Evolutionary conservation across 2,329 filamentous ascomycete species (phyloP), one percentile per base, ranked within the genome.

Genomic region (Blastomyces gilchristii): DNA sequence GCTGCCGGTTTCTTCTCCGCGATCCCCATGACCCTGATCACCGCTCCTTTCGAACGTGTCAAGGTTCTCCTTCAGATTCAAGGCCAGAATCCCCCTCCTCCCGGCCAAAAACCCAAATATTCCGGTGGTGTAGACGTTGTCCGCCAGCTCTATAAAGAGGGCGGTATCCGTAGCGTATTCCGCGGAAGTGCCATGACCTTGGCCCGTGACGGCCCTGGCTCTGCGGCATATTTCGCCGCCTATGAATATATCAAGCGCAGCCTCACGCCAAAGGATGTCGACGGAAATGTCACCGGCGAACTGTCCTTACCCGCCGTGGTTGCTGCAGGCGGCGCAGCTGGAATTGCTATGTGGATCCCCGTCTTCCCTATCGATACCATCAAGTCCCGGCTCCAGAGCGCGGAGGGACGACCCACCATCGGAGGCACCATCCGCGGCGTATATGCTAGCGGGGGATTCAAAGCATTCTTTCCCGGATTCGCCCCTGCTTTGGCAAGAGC

Each of bases 1-100:
- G 85, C 90, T 45, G 94, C 94, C 16, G 94, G 94, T 67, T 97
- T 97, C 85, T 95, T 99, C 84, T 96, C 90, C 73, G 94, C 94
- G 65, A 89, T 99, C 65, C 94, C 94, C 71, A 96, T 96, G 91
- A 99, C 94, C 3, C 79, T 90, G 77, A 97, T 99, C 80, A 97
- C 94, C n/a, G 94, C 94, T 4, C 94, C 94, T 65, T 97, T 99
- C 75, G 94, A 99, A 83, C 93, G 94, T 72, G 91, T 99, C 70
- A 99, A 99, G 79, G 93, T 99, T 63, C 91, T 99, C 67, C 87
- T 99, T 0, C 94, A 99, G 77, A 95, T 97, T 69, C 94, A 97
- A 79, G 92, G 91, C 72, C 91, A 97, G 77, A 91, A 92, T 78
- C 79, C 83, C 61, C 87, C 94, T 50, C 86, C 87, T 0, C 90